Conservation (phyloP, 1,284 basidiomycete species). For the Ceratobasidium theobromae region DNA sequence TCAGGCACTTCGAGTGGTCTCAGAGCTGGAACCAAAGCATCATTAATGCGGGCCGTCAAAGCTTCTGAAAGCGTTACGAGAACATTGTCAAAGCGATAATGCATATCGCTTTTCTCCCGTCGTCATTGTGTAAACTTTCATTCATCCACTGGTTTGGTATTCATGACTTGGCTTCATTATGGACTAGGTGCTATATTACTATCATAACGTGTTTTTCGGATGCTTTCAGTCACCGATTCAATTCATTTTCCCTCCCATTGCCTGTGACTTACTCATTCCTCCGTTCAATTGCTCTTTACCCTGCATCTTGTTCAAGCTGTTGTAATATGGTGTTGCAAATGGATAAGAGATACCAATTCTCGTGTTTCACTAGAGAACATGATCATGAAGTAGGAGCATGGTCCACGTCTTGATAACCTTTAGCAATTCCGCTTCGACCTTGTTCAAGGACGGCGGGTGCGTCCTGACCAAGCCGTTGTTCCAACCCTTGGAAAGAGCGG, state of each 20-base stretch:
- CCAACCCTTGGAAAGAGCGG: constrained; percentile 82
- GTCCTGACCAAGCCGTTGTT: constrained; percentile 77
- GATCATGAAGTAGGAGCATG: not conserved
- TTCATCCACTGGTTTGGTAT: not conserved
- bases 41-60: constrained; percentile 18
- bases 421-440: constrained; percentile 86
- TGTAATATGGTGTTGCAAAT: constrained; percentile 27
- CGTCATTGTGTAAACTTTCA: not conserved
- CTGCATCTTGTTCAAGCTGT: constrained; percentile 9
- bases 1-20: not conserved
- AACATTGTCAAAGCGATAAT: constrained; percentile 17
- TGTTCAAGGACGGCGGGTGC: constrained; percentile 82
- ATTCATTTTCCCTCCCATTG: constrained; percentile 2
- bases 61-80: constrained; percentile 19
- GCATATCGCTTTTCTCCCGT: no score
- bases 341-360: constrained; percentile 15
- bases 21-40: constrained; percentile 9
- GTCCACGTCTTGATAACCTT: constrained; percentile 64
- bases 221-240: not conserved
- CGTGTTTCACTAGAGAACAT: not conserved
- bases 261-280: not conserved
- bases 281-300: not conserved
- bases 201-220: constrained; percentile 1
- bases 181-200: not conserved
- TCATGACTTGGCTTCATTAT: not conserved